These are phyloP conservation scores for Candida koratica DNA, from an alignment of 805 yeast genomes.

Conservation along the genomic window DNA sequence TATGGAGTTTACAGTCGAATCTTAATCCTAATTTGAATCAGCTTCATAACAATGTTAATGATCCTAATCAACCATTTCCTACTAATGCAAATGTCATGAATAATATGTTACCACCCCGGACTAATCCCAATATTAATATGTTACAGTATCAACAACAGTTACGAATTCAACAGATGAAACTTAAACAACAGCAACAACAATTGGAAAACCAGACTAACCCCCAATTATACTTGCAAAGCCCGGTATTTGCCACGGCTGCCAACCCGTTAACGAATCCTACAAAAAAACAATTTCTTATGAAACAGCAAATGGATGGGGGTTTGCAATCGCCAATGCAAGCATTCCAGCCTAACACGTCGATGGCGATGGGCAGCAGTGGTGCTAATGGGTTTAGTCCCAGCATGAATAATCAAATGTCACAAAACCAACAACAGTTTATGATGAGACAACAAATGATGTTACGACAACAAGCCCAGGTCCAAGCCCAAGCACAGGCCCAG, in stretches of 20 bases:
- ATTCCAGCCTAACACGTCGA: no score
- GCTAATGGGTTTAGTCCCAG: neutral
- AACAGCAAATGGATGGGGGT: constrained; percentile 10
- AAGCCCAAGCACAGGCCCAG: constrained; percentile 12
- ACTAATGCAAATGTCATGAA: neutral
- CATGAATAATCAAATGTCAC: constrained; percentile 18
- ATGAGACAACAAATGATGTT: constrained; percentile 27
- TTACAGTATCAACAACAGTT: constrained; percentile 22
- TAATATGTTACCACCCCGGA: constrained; percentile 14
- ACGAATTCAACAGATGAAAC: constrained; percentile 23
- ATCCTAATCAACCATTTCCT: neutral
- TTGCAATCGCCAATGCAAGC: constrained; percentile 5
- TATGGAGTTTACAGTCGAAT: constrained; percentile 48
- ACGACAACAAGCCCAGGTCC: constrained; percentile 18
- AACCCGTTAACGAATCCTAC: constrained; percentile 15
- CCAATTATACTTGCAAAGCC: constrained; percentile 17
- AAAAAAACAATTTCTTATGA: constrained; percentile 20
- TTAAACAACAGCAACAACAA: constrained; percentile 23
- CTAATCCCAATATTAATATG: constrained; percentile 13
- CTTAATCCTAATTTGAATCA: constrained; percentile 33
- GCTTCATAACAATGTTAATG: constrained; percentile 11
- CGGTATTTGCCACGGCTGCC: constrained; percentile 14
- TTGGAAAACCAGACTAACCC: constrained; percentile 17
- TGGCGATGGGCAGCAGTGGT: no score
- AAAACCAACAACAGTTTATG: constrained; percentile 24